Conservation (phyloP, 1,284 basidiomycete genomes). For the Apiotrichum gamsii region DNA sequence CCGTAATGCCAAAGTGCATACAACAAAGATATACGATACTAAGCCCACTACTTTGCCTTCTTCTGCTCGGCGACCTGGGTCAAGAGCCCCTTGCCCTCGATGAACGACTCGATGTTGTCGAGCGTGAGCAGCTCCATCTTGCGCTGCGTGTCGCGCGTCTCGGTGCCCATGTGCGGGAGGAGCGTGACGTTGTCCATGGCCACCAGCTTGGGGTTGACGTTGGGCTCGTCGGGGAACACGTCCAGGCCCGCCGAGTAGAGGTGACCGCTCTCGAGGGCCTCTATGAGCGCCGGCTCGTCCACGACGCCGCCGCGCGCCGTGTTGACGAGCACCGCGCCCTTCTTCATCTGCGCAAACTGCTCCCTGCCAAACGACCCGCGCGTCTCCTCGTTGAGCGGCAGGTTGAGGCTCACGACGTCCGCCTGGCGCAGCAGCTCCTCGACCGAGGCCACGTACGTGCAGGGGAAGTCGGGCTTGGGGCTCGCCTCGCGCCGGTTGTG, state of each 20-base stretch:
- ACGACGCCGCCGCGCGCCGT: conserved; percentile 85
- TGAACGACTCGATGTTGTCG: conserved; percentile 41
- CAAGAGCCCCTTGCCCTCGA: conserved; percentile 40
- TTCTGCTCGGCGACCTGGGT: conserved; percentile 46
- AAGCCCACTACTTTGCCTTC: too few species aligned
- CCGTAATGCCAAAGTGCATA: neutral
- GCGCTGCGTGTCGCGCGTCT: conserved; percentile 71
- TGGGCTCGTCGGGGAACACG: conserved; percentile 81
- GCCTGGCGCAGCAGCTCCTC: conserved; percentile 65
- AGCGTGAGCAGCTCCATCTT: conserved; percentile 48
- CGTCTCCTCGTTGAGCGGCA: conserved; percentile 60
- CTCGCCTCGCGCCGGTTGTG: conserved; percentile 64
- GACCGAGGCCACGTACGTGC: conserved; percentile 61
- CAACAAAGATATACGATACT: neutral
- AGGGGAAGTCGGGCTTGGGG: conserved; percentile 61
- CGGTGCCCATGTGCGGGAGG: conserved; percentile 85
- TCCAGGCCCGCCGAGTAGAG: conserved; percentile 78
- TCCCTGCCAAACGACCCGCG: conserved; percentile 67
- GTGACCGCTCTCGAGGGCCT: conserved; percentile 76
- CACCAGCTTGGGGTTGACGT: conserved; percentile 71
- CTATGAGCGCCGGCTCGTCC: conserved; percentile 77
- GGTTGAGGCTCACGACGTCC: conserved; percentile 63
- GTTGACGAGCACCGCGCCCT: conserved; percentile 74
- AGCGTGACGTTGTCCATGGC: conserved; percentile 74
- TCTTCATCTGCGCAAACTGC: conserved; percentile 73